A percentile compares a stretch with the other conserved stretches of the same genome.
Conservation (phyloP, 495 filamentous ascomycete species). For the Aspergillus campestris region DNA sequence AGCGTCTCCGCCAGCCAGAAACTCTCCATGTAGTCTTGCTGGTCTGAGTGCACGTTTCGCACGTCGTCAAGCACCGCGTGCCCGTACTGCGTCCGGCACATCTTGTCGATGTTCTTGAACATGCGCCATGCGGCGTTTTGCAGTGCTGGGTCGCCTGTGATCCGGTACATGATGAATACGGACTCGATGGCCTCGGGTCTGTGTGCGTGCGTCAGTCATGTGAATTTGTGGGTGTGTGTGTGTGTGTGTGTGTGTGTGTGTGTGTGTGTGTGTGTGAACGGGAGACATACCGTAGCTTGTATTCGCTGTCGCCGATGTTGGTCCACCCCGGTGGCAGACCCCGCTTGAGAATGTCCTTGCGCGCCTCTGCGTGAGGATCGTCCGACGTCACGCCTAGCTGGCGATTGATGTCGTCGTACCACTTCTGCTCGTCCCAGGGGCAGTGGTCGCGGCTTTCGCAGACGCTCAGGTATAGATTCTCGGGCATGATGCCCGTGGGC, state of each 20-base stretch:
- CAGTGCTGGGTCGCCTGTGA: conserved; percentile 59
- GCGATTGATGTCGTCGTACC: conserved; percentile 32
- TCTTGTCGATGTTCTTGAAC: conserved; percentile 55
- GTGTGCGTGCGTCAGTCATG: conserved; percentile 2
- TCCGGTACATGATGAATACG: conserved; percentile 66
- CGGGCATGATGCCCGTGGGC: conserved; percentile 55
- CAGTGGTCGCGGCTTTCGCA: conserved; percentile 42
- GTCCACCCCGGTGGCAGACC: conserved; percentile 52
- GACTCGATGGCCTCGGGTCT: conserved; percentile 65
- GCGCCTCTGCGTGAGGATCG: conserved; percentile 26
- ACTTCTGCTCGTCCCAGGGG: conserved; percentile 46
- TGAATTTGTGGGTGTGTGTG: background rate
- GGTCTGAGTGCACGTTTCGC: conserved; percentile 20
- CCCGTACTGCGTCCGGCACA: conserved; percentile 50
- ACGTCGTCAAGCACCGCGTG: conserved; percentile 55
- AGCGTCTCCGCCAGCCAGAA: conserved; percentile 69
- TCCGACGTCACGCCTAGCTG: conserved; percentile 10
- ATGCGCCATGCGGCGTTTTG: conserved; percentile 69
- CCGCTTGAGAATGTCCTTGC: conserved; percentile 33
- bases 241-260: background rate
- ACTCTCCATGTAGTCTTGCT: conserved; percentile 46
- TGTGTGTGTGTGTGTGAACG: background rate
- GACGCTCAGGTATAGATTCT: conserved; percentile 43
- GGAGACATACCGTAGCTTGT: conserved; percentile 52
- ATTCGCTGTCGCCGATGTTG: conserved; percentile 49